These are phyloP conservation scores for Boletus rufocinnamomeus DNA, from an alignment of 768 basidiomycete species.

Conservation along the genomic window DNA sequence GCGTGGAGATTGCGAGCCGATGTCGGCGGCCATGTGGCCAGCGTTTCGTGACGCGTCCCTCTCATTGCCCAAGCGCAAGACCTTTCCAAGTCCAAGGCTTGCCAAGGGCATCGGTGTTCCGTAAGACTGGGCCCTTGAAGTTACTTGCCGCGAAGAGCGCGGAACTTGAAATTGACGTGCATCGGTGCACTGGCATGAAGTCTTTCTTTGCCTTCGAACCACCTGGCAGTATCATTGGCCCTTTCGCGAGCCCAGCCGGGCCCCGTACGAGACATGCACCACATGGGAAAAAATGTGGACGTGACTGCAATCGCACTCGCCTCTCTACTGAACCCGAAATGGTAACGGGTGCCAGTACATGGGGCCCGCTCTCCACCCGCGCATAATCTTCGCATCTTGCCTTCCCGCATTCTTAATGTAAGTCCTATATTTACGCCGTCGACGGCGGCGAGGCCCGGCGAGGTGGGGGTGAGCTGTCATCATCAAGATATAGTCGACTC, in stretches of 20 bases:
- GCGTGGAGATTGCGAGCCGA: background rate
- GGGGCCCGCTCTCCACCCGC: background rate
- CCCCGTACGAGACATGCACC: background rate
- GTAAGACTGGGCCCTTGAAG: background rate
- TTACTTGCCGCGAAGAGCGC: background rate
- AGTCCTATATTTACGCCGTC: background rate
- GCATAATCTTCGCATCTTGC: background rate
- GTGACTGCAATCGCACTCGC: background rate
- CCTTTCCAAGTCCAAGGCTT: background rate
- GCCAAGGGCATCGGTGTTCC: background rate
- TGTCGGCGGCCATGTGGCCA: background rate
- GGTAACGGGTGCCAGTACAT: background rate
- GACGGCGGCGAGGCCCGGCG: constrained; percentile 1
- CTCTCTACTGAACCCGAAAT: background rate
- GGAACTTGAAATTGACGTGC: background rate
- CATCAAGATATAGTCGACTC: background rate
- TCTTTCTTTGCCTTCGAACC: background rate
- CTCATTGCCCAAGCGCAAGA: background rate
- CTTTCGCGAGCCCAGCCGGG: background rate
- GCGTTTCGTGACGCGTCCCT: background rate
- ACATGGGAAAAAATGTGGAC: background rate
- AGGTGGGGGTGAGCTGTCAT: background rate
- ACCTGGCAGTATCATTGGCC: background rate
- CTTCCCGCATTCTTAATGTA: background rate
- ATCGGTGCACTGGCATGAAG: background rate